Evolutionary conservation across 2,329 filamentous ascomycete genomes (phyloP), one percentile per base, ranked within the genome.

Genomic region (Colletotrichum liaoningense): DNA sequence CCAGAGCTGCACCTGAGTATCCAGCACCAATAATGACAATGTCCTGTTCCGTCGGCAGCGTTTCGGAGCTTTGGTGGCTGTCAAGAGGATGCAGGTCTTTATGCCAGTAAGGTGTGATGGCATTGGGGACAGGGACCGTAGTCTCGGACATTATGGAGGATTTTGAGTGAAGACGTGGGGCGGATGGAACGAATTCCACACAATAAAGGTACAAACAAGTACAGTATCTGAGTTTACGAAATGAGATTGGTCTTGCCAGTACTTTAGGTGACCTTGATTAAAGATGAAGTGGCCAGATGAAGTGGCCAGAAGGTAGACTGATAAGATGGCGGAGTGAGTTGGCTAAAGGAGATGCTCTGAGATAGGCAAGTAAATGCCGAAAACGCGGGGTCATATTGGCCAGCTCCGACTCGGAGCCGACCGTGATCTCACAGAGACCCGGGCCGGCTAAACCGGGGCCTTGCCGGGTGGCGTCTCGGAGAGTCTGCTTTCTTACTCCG

Each of bases 1-100:
- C 68, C 4, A 75, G 16, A 19, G 74, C 46, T 14, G 60, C 63
- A 24, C 73, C 74, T 0, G 73, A 35, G 35, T 69, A 75, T 0
- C 74, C 74, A 12, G 69, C 72, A 8, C 74, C 74, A 49, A 75
- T 70, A 33, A 75, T 75, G 55, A 75, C 73, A 26, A 74, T 56
- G 30, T 76, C 66, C 49, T 69, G 60, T 52, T 69, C 54, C 19
- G 52, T 4, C 24, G 73, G 74, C 42, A 76, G 24, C 2, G 26
- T 49, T n/a, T 68, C 65, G 2, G 74, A 65, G 38, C 63, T 72
- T 30, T 66, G 74, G 19, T 64, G 52, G 72, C 73, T 52, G 67
- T 76, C 56, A 12, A 76, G 72, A 49, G 57, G 28, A 42, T 74
- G 64, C 5, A 69, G 57, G 1, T 75, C 55, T 3, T 56, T 30